Percentiles rank a stretch among this genome's conserved stretches.
Conservation (phyloP, 2,329 filamentous ascomycete genomes). For the Lachnellula occidentalis region DNA sequence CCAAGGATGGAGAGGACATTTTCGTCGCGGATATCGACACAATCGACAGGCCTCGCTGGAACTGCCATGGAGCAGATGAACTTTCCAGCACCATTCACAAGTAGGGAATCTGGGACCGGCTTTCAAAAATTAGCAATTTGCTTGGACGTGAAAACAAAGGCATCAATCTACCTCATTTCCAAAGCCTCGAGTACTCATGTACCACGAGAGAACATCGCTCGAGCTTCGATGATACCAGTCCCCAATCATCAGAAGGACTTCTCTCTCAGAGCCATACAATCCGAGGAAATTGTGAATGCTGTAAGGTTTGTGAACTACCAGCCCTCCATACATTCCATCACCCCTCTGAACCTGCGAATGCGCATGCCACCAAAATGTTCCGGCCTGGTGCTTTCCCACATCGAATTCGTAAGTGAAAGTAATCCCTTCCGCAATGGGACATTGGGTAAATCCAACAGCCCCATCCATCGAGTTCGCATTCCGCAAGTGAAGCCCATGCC, state of each 20-base stretch:
- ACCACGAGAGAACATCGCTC: slow-evolving; percentile 38
- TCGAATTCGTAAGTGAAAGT: slow-evolving; percentile 26
- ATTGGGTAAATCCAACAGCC: slow-evolving; percentile 42
- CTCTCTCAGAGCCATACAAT: slow-evolving; percentile 32
- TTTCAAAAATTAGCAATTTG: slow-evolving; percentile 19
- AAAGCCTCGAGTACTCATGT: slow-evolving; percentile 37
- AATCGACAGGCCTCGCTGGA: slow-evolving; percentile 41
- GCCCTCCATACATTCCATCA: slow-evolving; percentile 43
- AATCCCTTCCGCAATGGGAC: slow-evolving; percentile 22
- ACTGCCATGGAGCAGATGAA: slow-evolving; percentile 43
- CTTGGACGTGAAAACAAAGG: not conserved
- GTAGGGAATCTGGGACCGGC: slow-evolving; percentile 43
- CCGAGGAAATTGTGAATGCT: slow-evolving; percentile 11
- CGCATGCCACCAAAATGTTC: slow-evolving; percentile 36
- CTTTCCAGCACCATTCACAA: slow-evolving; percentile 41
- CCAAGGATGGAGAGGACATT: slow-evolving; percentile 23
- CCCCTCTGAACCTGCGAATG: slow-evolving; percentile 38
- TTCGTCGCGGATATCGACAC: slow-evolving; percentile 20
- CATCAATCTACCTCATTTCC: slow-evolving; percentile 35
- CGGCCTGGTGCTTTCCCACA: slow-evolving; percentile 32
- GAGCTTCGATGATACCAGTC: slow-evolving; percentile 45
- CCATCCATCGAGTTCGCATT: slow-evolving; percentile 55
- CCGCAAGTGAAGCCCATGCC: slow-evolving; percentile 56
- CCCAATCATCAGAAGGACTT: slow-evolving; percentile 41
- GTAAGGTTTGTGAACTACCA: slow-evolving; percentile 38